Percentiles rank a stretch among this genome's conserved stretches.
Conservation (phyloP, 108 stramenopile genomes). For the Pseudonitzschia multistriata region DNA sequence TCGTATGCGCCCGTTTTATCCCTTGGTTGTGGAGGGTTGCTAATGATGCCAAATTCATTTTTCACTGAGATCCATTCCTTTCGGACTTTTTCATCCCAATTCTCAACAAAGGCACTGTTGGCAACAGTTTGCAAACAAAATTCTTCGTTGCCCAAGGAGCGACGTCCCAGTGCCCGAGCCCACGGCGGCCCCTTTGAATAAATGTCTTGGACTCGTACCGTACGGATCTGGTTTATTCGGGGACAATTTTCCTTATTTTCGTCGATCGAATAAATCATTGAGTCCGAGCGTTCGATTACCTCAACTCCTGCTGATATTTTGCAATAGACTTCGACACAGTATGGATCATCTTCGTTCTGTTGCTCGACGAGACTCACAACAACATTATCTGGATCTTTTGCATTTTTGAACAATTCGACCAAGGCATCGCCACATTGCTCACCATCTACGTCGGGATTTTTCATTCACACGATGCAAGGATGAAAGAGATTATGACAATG, state of each 20-base stretch:
- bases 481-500: background rate
- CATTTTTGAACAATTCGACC: conserved; percentile 61
- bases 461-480: background rate
- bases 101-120: conserved; percentile 75
- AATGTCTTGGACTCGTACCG: conserved; percentile 51
- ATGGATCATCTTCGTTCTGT: conserved; percentile 40
- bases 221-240: conserved; percentile 57
- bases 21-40: conserved; percentile 58
- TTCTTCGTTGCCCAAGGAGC: conserved; percentile 92
- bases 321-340: conserved; percentile 53
- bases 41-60: conserved; percentile 94
- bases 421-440: conserved; percentile 73
- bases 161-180: conserved; percentile 69
- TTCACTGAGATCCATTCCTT: conserved; percentile 71
- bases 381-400: conserved; percentile 68
- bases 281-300: conserved; percentile 21
- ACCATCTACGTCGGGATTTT: conserved; percentile 39
- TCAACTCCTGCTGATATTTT: conserved; percentile 15
- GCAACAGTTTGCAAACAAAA: conserved; percentile 98
- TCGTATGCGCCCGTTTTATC: conserved; percentile 28
- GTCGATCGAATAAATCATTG: conserved; percentile 34
- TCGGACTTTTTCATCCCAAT: conserved; percentile 80
- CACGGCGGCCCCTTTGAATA: conserved; percentile 77
- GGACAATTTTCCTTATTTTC: conserved; percentile 35
- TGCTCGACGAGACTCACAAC: conserved; percentile 82